Conservation (phyloP, 2,329 filamentous ascomycete species). For the Fusarium chlamydosporum region DNA sequence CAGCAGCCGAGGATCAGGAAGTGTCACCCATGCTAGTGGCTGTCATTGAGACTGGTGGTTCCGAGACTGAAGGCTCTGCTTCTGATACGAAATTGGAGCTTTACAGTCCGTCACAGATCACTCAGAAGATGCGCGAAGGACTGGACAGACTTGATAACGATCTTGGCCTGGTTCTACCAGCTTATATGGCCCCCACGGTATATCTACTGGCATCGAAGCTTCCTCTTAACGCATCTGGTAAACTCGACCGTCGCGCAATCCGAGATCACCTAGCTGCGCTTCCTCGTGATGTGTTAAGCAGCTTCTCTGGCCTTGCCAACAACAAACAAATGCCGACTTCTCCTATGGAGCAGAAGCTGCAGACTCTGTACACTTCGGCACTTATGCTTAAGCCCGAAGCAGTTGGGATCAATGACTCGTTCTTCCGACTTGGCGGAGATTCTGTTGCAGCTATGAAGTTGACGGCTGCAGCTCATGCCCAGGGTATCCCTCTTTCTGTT, state of each 20-base stretch:
- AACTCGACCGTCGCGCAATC: constrained; percentile 7
- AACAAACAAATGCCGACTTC: constrained; percentile 7
- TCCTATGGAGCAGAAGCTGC: constrained; percentile 2
- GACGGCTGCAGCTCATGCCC: constrained; percentile 7
- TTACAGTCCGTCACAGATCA: constrained; percentile 6
- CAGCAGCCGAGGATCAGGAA: not conserved
- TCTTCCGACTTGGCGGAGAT: constrained; percentile 8
- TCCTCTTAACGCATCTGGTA: constrained; percentile 10
- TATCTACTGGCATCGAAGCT: constrained; percentile 6
- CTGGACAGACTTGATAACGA: not conserved
- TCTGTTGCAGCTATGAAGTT: constrained; percentile 9
- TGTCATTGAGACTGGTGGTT: not conserved
- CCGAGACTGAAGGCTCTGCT: not conserved
- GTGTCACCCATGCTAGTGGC: constrained; percentile 7
- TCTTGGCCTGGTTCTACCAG: not conserved
- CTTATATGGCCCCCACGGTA: constrained; percentile 10
- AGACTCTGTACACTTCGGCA: constrained; percentile 2
- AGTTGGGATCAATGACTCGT: constrained; percentile 11
- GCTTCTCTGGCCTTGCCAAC: constrained; percentile 4
- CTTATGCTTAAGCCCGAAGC: constrained; percentile 1
- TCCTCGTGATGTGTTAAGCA: constrained; percentile 7
- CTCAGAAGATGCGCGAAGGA: not conserved
- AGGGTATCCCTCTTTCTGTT: constrained; percentile 11
- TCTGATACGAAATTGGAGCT: not conserved
- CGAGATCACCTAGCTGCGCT: constrained; percentile 1